Conservation (phyloP, 1,139 yeast genomes). For the Kodamaea plutei region DNA sequence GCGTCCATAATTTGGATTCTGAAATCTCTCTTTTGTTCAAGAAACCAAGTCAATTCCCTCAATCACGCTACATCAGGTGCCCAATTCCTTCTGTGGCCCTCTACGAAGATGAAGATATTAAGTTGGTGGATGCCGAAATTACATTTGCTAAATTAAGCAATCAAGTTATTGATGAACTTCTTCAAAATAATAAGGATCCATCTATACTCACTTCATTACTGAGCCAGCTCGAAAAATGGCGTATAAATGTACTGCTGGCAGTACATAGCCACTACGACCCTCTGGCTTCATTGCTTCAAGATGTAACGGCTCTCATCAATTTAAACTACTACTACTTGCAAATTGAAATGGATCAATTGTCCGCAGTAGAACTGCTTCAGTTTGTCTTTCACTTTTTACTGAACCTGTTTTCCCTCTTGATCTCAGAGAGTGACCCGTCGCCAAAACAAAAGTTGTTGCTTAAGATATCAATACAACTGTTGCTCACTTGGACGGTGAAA, state of each 20-base stretch:
- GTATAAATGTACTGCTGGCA: conserved; percentile 25
- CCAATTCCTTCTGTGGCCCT: conserved; percentile 8
- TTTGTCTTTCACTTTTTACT: conserved; percentile 41
- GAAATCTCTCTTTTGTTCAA: conserved; percentile 31
- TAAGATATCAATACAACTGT: conserved; percentile 12
- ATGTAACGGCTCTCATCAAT: conserved; percentile 31
- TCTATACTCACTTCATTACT: conserved; percentile 19
- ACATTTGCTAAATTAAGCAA: conserved; percentile 19
- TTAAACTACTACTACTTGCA: conserved; percentile 37
- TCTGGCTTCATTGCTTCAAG: conserved; percentile 27
- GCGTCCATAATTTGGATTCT: conserved; percentile 37
- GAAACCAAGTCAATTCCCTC: conserved; percentile 35
- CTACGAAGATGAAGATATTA: conserved; percentile 18
- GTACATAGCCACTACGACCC: conserved; percentile 23
- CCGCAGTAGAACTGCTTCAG: conserved; percentile 35
- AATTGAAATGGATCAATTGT: conserved; percentile 40
- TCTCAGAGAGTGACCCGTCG: conserved; percentile 18
- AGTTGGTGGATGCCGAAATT: conserved; percentile 20
- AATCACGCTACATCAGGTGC: conserved; percentile 16
- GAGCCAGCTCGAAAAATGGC: conserved; percentile 34
- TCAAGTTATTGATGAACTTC: conserved; percentile 15
- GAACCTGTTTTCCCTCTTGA: conserved; percentile 36
- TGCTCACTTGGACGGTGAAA: conserved; percentile 33
- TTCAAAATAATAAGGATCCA: conserved; percentile 1
- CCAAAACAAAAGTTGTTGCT: conserved; percentile 8